phyloP scores from a whole-genome alignment of 331 rosid species.

The Erythrophleum ivorense region DNA sequence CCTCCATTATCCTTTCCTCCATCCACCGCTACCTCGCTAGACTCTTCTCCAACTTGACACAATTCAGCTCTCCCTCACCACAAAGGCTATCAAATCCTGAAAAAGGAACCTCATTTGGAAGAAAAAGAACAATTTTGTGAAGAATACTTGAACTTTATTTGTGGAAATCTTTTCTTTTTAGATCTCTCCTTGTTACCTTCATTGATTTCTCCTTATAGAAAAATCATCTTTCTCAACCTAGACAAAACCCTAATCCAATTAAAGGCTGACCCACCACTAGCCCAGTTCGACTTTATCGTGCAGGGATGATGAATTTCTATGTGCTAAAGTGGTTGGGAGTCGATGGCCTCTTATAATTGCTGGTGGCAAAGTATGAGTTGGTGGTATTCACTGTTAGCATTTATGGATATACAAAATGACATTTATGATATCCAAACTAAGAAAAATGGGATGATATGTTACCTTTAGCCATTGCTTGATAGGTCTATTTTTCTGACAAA shows the following conservation, averaged over 20 bases:
- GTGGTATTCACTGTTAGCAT: slow-evolving; percentile 44
- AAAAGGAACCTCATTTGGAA: slow-evolving; percentile 10
- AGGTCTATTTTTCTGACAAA: too few relatives aligned
- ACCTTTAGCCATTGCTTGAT: too few relatives aligned
- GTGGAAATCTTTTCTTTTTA: background rate
- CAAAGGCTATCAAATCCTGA: slow-evolving; percentile 55
- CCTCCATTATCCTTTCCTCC: slow-evolving; percentile 48
- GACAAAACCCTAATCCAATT: slow-evolving; percentile 69
- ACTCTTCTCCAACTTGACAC: slow-evolving; percentile 57
- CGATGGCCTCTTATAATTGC: slow-evolving; percentile 46
- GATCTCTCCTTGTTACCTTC: slow-evolving; percentile 44
- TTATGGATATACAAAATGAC: too few relatives aligned
- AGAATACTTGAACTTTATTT: background rate
- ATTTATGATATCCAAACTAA: too few relatives aligned
- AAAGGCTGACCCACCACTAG: slow-evolving; percentile 55
- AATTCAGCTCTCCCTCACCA: slow-evolving; percentile 48
- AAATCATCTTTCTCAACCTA: slow-evolving; percentile 60
- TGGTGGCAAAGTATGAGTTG: slow-evolving; percentile 54
- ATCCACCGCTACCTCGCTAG: slow-evolving; percentile 60
- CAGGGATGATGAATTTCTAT: slow-evolving; percentile 49
- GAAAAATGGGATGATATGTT: too few relatives aligned
- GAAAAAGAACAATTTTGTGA: background rate
- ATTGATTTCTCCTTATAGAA: too few relatives aligned
- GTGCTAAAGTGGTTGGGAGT: slow-evolving; percentile 71
- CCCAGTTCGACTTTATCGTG: slow-evolving; percentile 59